Evolutionary conservation across 768 basidiomycete species (phyloP).

Genomic region (Termitomyces sp.): DNA sequence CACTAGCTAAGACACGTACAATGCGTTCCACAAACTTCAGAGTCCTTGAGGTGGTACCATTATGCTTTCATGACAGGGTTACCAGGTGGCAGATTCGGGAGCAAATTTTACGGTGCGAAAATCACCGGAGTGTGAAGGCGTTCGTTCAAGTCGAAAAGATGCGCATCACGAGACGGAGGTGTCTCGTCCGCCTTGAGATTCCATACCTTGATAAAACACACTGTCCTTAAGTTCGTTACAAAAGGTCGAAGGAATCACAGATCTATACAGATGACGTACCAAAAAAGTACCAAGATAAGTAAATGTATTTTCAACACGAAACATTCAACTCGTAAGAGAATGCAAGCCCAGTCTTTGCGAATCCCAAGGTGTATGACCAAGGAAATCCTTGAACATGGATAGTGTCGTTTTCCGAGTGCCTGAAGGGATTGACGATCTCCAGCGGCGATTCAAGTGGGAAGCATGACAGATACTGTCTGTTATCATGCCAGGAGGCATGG

Average conservation of each 20-base stretch:
- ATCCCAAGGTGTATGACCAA: slow-evolving; percentile 59
- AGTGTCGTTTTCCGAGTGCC: slow-evolving; percentile 38
- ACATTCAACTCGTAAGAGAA: slow-evolving; percentile 12
- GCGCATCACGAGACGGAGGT: not conserved
- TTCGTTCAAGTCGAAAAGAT: not conserved
- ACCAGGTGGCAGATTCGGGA: not conserved
- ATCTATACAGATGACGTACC: not conserved
- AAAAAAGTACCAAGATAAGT: not conserved
- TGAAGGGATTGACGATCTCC: slow-evolving; percentile 20
- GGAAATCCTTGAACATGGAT: slow-evolving; percentile 35
- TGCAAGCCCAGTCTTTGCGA: slow-evolving; percentile 38
- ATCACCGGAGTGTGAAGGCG: not conserved
- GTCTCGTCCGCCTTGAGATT: not conserved
- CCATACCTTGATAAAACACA: not conserved
- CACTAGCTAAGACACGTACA: too few relatives aligned
- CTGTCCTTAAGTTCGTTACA: not conserved
- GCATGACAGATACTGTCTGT: slow-evolving; percentile 46
- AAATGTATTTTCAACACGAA: not conserved
- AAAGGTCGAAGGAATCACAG: not conserved
- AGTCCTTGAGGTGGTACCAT: not conserved
- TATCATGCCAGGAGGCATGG: slow-evolving; percentile 58
- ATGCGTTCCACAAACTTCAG: too few relatives aligned
- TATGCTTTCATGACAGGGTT: too few relatives aligned
- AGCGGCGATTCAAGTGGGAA: slow-evolving; percentile 13
- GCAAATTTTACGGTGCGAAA: not conserved